A percentile compares a stretch with the other conserved stretches of the same genome.
Conservation (phyloP, 331 rosid genomes). For the Rosa hybrid region DNA sequence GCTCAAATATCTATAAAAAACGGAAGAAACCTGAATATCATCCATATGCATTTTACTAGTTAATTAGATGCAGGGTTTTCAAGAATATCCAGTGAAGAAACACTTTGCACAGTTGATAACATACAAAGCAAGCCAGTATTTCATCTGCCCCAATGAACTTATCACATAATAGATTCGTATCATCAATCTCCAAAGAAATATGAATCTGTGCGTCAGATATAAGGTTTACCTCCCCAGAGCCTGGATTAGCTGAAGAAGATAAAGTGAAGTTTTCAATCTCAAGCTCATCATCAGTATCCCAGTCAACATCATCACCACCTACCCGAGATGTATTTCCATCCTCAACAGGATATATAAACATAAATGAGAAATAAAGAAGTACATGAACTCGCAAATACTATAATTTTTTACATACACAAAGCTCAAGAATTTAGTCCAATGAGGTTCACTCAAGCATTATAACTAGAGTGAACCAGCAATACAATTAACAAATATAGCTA, state of each 20-base stretch:
- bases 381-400: conserved; percentile 2
- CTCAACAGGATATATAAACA: conserved; percentile 36
- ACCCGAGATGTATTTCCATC: conserved; percentile 54
- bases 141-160: neutral
- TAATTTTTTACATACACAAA: neutral
- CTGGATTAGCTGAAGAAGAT: conserved; percentile 40
- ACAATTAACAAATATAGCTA: neutral
- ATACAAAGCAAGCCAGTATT: neutral
- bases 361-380: conserved; percentile 12
- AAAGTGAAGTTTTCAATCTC: conserved; percentile 65
- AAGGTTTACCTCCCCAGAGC: conserved; percentile 49
- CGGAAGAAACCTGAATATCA: too few species aligned
- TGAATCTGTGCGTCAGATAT: too few species aligned
- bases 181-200: neutral
- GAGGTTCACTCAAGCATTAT: neutral
- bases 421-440: neutral
- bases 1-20: too few species aligned
- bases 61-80: too few species aligned
- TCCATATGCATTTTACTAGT: too few species aligned
- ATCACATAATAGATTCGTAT: neutral
- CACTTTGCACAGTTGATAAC: too few species aligned
- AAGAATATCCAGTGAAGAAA: too few species aligned
- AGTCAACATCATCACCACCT: conserved; percentile 56
- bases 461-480: neutral
- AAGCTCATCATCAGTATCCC: conserved; percentile 88